Percentiles rank a stretch among this genome's conserved stretches.
Conservation (phyloP, 306 rosid genomes). For the Prunus salicina region DNA sequence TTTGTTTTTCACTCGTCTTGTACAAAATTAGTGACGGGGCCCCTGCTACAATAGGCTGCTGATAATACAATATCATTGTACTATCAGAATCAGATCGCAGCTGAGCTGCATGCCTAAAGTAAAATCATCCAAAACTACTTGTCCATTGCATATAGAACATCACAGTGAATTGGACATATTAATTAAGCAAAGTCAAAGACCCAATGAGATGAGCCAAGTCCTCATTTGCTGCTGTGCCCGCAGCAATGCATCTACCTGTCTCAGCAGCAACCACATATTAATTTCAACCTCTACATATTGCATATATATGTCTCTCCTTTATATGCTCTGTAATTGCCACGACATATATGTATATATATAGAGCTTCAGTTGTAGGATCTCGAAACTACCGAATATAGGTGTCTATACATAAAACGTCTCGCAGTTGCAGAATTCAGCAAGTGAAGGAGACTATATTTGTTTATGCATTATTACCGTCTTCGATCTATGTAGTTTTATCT, state of each 20-base stretch:
- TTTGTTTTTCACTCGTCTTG: background rate
- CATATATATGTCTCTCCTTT: background rate
- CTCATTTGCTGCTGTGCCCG: background rate
- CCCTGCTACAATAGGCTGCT: background rate
- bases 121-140: background rate
- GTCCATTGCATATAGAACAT: background rate
- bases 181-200: background rate
- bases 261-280: no score
- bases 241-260: background rate
- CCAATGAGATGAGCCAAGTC: background rate
- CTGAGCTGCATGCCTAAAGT: background rate
- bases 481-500: background rate
- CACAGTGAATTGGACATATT: background rate
- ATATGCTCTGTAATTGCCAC: background rate
- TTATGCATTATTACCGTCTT: no score
- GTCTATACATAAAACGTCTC: accelerated
- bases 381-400: no score
- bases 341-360: no score
- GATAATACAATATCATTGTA: background rate
- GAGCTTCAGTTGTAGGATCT: no score
- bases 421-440: no score
- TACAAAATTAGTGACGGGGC: background rate
- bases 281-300: no score
- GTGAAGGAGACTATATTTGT: no score
- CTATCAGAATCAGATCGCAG: background rate